Percentiles rank a stretch among this genome's conserved stretches.
These are phyloP conservation scores for Colletotrichum liriopes DNA, from an alignment of 2,329 filamentous ascomycete species.

Conservation along the genomic window DNA sequence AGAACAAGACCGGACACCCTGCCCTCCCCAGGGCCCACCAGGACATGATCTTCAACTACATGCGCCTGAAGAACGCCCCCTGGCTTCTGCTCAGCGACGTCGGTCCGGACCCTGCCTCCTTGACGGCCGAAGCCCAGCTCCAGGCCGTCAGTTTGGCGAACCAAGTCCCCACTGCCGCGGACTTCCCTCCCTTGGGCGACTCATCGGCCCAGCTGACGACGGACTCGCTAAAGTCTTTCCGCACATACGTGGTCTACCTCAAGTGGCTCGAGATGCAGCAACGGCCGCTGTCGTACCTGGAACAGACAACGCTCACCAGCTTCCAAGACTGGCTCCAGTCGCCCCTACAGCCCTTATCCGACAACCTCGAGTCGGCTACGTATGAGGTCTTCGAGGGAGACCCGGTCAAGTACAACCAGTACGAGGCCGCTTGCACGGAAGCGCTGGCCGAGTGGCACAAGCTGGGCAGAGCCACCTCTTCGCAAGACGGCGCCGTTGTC, in stretches of 20 bases:
- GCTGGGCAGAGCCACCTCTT: slow-evolving; percentile 81
- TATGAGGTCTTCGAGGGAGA: slow-evolving; percentile 99
- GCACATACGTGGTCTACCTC: slow-evolving; percentile 81
- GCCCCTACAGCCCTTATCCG: slow-evolving; percentile 92
- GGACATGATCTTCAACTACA: slow-evolving; percentile 72
- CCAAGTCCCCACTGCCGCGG: slow-evolving; percentile 58
- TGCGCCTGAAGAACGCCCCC: slow-evolving; percentile 75
- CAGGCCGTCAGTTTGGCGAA: slow-evolving; percentile 45
- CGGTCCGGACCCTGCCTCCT: slow-evolving; percentile 59
- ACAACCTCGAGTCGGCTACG: slow-evolving; percentile 96
- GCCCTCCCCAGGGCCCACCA: slow-evolving; percentile 75
- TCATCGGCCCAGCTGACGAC: slow-evolving; percentile 56
- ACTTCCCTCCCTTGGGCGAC: slow-evolving; percentile 81
- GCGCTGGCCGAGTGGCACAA: slow-evolving; percentile 86
- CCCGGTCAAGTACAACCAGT: slow-evolving; percentile 97
- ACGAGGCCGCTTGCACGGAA: slow-evolving; percentile 86
- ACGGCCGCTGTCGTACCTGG: slow-evolving; percentile 69
- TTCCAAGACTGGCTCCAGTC: slow-evolving; percentile 97
- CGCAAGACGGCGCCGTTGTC: slow-evolving; percentile 79
- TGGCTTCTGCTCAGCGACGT: slow-evolving; percentile 77
- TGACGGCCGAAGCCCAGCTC: slow-evolving; percentile 37
- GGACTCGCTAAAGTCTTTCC: slow-evolving; percentile 44
- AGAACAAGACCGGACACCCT: slow-evolving; percentile 74
- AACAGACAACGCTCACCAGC: slow-evolving; percentile 67
- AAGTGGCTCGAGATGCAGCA: slow-evolving; percentile 88